These are phyloP conservation scores for Lantana camara DNA, from an alignment of 257 asterid genomes.

Conservation along the genomic window DNA sequence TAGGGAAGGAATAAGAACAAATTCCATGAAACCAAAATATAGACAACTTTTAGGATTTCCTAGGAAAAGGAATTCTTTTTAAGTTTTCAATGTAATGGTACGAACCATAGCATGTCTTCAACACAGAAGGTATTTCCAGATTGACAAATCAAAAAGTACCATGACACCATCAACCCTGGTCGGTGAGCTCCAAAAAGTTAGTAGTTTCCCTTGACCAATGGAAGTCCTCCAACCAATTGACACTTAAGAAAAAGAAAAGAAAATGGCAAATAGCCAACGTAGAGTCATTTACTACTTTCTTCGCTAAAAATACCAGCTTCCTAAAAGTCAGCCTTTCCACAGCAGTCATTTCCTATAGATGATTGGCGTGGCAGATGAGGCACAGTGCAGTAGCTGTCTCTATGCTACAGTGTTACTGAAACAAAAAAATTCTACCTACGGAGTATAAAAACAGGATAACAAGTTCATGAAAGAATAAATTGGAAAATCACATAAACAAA, in stretches of 20 bases:
- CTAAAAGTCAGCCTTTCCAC: neutral
- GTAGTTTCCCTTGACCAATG: conserved; percentile 14
- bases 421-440: too few relatives aligned
- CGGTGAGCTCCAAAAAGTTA: neutral
- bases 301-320: neutral
- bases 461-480: too few relatives aligned
- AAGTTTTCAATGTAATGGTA: neutral
- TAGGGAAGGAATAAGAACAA: neutral
- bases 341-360: neutral
- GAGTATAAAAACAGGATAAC: too few relatives aligned
- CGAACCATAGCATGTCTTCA: neutral
- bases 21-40: neutral
- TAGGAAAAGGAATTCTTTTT: neutral
- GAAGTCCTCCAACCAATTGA: conserved; percentile 8
- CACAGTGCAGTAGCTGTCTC: neutral
- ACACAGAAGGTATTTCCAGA: neutral
- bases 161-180: neutral
- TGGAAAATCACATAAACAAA: neutral
- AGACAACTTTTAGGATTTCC: neutral
- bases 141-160: neutral
- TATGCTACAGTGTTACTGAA: neutral
- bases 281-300: neutral
- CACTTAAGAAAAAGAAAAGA: neutral
- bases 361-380: conserved; percentile 8
- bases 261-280: neutral